A percentile compares a stretch with the other conserved stretches of the same genome.
Conservation (phyloP, 2,329 filamentous ascomycete genomes). For the Periconia digitata region DNA sequence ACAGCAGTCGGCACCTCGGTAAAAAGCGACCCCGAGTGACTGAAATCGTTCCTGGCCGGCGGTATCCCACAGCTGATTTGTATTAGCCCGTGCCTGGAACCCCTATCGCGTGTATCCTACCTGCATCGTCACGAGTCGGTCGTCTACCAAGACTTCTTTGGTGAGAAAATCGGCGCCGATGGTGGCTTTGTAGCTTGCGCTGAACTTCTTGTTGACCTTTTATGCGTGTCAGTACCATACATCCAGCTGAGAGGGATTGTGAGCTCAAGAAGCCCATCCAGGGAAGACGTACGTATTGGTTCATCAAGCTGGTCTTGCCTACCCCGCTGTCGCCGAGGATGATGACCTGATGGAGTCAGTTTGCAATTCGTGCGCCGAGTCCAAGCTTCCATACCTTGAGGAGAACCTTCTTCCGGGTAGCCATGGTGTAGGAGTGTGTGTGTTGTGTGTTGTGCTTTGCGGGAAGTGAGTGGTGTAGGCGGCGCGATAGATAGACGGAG, state of each 20-base stretch:
- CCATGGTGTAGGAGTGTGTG: constrained; percentile 30
- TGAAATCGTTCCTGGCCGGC: constrained; percentile 97
- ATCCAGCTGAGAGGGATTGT: constrained; percentile 4
- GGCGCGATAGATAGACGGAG: constrained; percentile 12
- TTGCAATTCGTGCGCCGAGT: background rate
- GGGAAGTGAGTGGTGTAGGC: constrained; percentile 1
- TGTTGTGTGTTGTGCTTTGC: constrained; percentile 6
- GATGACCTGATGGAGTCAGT: constrained; percentile 70
- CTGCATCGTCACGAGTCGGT: constrained; percentile 98
- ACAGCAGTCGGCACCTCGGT: constrained; percentile 95
- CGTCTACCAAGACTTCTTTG: constrained; percentile 95
- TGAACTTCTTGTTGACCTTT: constrained; percentile 99
- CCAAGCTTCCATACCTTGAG: constrained; percentile 66
- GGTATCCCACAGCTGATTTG: constrained; percentile 86
- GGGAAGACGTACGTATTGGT: constrained; percentile 87
- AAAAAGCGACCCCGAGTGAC: constrained; percentile 95
- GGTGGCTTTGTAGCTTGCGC: constrained; percentile 98
- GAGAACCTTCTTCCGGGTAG: constrained; percentile 74
- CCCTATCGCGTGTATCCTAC: constrained; percentile 47
- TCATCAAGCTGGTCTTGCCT: constrained; percentile 99
- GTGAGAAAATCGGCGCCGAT: constrained; percentile 99
- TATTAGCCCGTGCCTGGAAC: constrained; percentile 17
- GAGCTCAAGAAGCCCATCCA: background rate
- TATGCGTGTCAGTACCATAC: constrained; percentile 16
- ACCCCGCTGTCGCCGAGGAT: constrained; percentile 99